Percentiles rank a stretch among this genome's conserved stretches.
These are phyloP conservation scores for Phialocephala subalpina DNA, from an alignment of 2,329 filamentous ascomycete species.

Conservation along the genomic window DNA sequence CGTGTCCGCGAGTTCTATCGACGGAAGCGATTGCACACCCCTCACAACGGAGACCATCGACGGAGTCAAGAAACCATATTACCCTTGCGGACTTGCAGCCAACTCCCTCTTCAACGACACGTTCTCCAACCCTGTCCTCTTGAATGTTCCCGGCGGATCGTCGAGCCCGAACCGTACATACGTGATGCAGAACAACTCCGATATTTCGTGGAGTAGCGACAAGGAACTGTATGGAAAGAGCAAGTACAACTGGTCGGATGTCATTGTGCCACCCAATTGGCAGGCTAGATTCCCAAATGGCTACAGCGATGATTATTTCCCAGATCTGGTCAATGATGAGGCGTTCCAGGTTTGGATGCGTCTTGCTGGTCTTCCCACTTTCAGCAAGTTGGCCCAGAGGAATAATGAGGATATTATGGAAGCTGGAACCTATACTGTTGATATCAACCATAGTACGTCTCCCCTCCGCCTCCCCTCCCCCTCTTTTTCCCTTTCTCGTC, in stretches of 20 bases:
- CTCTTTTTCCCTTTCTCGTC: not conserved
- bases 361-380: slow-evolving; percentile 90
- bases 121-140: slow-evolving; percentile 70
- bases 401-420: slow-evolving; percentile 77
- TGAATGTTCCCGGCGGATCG: slow-evolving; percentile 56
- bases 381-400: slow-evolving; percentile 90
- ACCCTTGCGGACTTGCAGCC: slow-evolving; percentile 94
- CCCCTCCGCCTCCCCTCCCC: too few species aligned
- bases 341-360: slow-evolving; percentile 99
- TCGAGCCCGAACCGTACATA: slow-evolving; percentile 62
- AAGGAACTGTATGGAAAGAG: slow-evolving; percentile 78
- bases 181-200: slow-evolving; percentile 72
- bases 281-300: slow-evolving; percentile 69
- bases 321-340: slow-evolving; percentile 78
- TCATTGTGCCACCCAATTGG: slow-evolving; percentile 92
- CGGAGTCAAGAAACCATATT: slow-evolving; percentile 73
- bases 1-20: slow-evolving; percentile 67
- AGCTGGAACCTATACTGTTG: slow-evolving; percentile 76
- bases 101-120: slow-evolving; percentile 98
- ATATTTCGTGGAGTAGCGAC: slow-evolving; percentile 90
- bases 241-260: slow-evolving; percentile 68
- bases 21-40: slow-evolving; percentile 77
- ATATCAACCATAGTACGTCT: slow-evolving; percentile 79
- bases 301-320: slow-evolving; percentile 70
- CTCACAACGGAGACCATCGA: slow-evolving; percentile 60